Percentiles rank a stretch among this genome's conserved stretches.
phyloP scores from a whole-genome alignment of 352 stramenopile genomes.

The Plasmopara viticola region DNA sequence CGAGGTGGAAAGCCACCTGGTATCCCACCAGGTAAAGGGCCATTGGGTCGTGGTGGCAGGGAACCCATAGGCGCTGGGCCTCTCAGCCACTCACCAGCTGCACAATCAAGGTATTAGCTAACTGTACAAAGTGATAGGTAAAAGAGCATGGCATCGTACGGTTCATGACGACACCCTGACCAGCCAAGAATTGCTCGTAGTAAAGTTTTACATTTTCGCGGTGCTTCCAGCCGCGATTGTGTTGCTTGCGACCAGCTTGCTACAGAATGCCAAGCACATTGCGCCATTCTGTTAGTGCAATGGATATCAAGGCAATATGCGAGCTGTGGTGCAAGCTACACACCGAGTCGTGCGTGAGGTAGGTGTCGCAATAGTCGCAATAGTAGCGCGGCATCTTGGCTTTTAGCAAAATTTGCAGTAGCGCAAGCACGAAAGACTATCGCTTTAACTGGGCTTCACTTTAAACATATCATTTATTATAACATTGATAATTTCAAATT shows the following conservation, averaged over 20 bases:
- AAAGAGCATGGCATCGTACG: slow-evolving; percentile 30
- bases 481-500: too few species aligned
- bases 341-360: slow-evolving; percentile 92
- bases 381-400: slow-evolving; percentile 88
- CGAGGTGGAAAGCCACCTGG: slow-evolving; percentile 57
- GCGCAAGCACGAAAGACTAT: too few species aligned
- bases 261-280: slow-evolving; percentile 15
- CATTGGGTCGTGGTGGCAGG: slow-evolving; percentile 39
- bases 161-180: slow-evolving; percentile 69
- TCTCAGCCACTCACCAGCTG: slow-evolving; percentile 72
- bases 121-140: not conserved
- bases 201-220: slow-evolving; percentile 93
- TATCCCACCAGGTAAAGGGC: slow-evolving; percentile 28
- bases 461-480: too few species aligned
- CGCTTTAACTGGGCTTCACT: too few species aligned
- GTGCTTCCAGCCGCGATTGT: slow-evolving; percentile 93
- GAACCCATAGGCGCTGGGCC: slow-evolving; percentile 31
- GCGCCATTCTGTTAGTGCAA: not conserved
- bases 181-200: slow-evolving; percentile 86
- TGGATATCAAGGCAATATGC: not conserved
- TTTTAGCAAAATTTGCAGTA: not conserved
- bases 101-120: slow-evolving; percentile 4
- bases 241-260: slow-evolving; percentile 90
- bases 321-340: slow-evolving; percentile 1
- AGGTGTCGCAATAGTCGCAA: slow-evolving; percentile 93